Base-by-base conservation (phyloP, 139 green algal species). In the Zygnema cylindricum region DNA sequence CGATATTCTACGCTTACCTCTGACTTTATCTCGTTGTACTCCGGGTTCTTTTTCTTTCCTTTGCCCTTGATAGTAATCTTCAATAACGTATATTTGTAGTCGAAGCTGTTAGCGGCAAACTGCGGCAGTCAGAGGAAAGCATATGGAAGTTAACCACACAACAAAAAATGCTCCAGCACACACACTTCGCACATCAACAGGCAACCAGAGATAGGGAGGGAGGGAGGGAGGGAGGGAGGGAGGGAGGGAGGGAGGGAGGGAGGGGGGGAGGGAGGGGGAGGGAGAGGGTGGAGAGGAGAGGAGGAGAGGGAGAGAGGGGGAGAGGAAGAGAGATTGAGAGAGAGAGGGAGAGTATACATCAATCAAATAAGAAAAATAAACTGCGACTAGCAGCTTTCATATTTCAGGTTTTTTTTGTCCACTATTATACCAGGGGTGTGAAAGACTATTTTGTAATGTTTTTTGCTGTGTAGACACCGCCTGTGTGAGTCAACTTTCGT, bases 81-180 rank as follows among this genome's bases (percentile, higher is more conserved):
- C 86, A 55, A 16, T 11, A 90, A 32, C 23, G 86, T 82, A 22
- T 81, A 83, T 77, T 90, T 90, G 69, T 90, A 90, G 81, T 90
- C 86, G 7, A 90, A 43, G 86, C 78, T 89, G 86, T 89, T 90
- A 16, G 49, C 36, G 84, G 81, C 81, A 54, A 90, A 90, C 82
- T 87, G 82, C 55, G 23, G 3, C 77, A 41, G 11, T 16, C 7
- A 25, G 16, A 63, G 71, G 11, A 79, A n/a, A n/a, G n/a, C 30
- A 73, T 30, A 30, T 30, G 30, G 57, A n/a, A 73, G 57, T n/a
- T 36, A 73, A 16, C 71, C 3, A 42, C 71, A 43, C 71, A 42
- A 16, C 71, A 16, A 43, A 43, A 16, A 63, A 63, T 63, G 16
- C 49, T 25, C 16, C 49, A 63, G 36, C 71, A 25, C 71, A 79